Evolutionary conservation across 2,329 filamentous ascomycete species (phyloP).

Genomic region (Ilyonectria mors-panacis): DNA sequence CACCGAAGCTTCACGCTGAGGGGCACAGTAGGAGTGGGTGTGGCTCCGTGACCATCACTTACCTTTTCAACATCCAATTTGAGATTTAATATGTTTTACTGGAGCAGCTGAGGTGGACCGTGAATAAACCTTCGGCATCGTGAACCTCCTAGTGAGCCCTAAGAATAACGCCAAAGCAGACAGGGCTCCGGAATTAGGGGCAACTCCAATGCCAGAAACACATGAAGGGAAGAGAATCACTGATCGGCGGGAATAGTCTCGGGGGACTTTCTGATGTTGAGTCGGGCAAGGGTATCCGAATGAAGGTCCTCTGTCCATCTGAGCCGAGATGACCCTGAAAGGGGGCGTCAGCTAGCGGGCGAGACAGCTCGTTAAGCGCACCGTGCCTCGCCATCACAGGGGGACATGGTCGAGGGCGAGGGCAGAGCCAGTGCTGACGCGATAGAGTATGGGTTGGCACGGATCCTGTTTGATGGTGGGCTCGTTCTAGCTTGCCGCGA

Average conservation of each 20-base stretch:
- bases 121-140: neutral
- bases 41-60: neutral
- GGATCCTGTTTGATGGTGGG: neutral
- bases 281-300: neutral
- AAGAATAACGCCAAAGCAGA: neutral
- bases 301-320: neutral
- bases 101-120: neutral
- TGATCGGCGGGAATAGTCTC: slow-evolving; percentile 4
- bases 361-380: slow-evolving; percentile 1
- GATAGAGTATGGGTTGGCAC: neutral
- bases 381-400: slow-evolving; percentile 2
- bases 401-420: neutral
- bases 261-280: neutral
- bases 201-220: neutral
- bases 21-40: neutral
- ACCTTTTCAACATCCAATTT: too few species aligned
- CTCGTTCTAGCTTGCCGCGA: neutral
- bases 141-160: neutral
- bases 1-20: neutral
- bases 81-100: neutral
- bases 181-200: neutral
- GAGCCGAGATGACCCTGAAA: slow-evolving; percentile 7
- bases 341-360: slow-evolving; percentile 1
- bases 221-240: neutral
- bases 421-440: neutral